These are phyloP conservation scores for Exophiala dermatitidis DNA, from an alignment of 2,329 filamentous ascomycete species.

Conservation along the genomic window DNA sequence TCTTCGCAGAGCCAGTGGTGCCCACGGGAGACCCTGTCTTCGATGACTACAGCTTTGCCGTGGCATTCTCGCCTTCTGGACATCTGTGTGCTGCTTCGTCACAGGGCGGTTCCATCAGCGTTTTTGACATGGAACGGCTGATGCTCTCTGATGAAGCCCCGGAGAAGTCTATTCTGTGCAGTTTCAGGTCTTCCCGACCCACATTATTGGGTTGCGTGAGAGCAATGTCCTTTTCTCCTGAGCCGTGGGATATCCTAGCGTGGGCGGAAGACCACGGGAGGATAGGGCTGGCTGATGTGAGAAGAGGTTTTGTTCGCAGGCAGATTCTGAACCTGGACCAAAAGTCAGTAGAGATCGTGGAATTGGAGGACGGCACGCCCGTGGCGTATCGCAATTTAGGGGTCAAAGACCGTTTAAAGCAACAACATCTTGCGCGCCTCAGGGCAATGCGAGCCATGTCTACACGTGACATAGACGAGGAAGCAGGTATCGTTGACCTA, in stretches of 20 bases:
- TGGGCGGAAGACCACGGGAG: slow-evolving; percentile 79
- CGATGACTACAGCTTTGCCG: slow-evolving; percentile 42
- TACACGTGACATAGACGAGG: slow-evolving; percentile 3
- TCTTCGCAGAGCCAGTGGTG: slow-evolving; percentile 35
- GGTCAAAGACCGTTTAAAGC: slow-evolving; percentile 24
- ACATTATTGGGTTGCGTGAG: slow-evolving; percentile 71
- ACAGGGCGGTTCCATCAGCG: slow-evolving; percentile 42
- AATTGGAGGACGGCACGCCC: slow-evolving; percentile 26
- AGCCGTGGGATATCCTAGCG: slow-evolving; percentile 80
- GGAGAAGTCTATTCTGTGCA: slow-evolving; percentile 54
- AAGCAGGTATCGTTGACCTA: slow-evolving; percentile 9
- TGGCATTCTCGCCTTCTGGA: slow-evolving; percentile 45
- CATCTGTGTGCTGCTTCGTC: slow-evolving; percentile 45
- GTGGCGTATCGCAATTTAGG: slow-evolving; percentile 19
- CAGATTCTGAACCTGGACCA: slow-evolving; percentile 35
- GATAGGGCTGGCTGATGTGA: slow-evolving; percentile 43
- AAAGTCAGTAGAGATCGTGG: slow-evolving; percentile 19
- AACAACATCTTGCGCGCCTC: slow-evolving; percentile 23
- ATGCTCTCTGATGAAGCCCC: slow-evolving; percentile 17
- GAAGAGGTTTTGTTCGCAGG: slow-evolving; percentile 40
- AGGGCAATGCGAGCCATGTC: slow-evolving; percentile 17
- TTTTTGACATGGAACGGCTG: slow-evolving; percentile 37
- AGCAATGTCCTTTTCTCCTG: slow-evolving; percentile 86
- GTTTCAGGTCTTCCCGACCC: slow-evolving; percentile 71
- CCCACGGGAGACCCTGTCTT: slow-evolving; percentile 36